These are phyloP conservation scores for Macrophomina tecta DNA, from an alignment of 2,329 filamentous ascomycete species.

Conservation along the genomic window DNA sequence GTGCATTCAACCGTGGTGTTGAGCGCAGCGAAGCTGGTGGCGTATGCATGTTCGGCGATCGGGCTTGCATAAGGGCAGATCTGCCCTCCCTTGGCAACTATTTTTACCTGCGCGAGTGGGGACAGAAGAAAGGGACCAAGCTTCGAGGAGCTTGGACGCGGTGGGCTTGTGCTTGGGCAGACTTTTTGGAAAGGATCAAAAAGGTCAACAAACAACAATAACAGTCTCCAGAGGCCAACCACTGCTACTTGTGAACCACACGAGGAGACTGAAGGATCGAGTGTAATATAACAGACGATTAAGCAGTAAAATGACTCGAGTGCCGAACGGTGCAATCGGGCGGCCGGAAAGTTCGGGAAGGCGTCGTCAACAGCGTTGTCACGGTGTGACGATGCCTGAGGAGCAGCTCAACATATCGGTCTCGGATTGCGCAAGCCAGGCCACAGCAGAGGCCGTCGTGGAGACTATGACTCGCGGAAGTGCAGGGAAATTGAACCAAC, in stretches of 20 bases:
- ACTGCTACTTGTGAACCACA: neutral
- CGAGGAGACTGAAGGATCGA: neutral
- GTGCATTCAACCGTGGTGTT: too few relatives aligned
- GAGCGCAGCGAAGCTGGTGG: neutral
- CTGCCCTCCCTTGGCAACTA: neutral
- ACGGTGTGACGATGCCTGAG: slow-evolving; percentile 3
- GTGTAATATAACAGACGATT: neutral
- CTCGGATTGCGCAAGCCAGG: slow-evolving; percentile 21
- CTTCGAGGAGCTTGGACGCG: neutral
- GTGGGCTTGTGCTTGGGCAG: neutral
- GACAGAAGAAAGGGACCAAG: neutral
- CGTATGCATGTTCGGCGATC: neutral
- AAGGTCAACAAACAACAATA: neutral
- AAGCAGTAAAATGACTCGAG: neutral
- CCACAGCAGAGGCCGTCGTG: neutral
- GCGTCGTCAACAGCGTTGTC: slow-evolving; percentile 16
- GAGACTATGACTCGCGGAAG: neutral
- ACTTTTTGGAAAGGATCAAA: neutral
- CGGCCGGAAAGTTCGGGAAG: neutral
- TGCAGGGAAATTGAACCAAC: slow-evolving; percentile 15
- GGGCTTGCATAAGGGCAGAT: neutral
- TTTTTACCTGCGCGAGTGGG: neutral
- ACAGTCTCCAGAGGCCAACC: neutral
- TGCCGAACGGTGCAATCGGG: neutral
- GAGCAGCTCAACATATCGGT: slow-evolving; percentile 2